These are phyloP conservation scores for Penicillium sclerotigenum DNA, from an alignment of 2,329 filamentous ascomycete species.

Conservation along the genomic window DNA sequence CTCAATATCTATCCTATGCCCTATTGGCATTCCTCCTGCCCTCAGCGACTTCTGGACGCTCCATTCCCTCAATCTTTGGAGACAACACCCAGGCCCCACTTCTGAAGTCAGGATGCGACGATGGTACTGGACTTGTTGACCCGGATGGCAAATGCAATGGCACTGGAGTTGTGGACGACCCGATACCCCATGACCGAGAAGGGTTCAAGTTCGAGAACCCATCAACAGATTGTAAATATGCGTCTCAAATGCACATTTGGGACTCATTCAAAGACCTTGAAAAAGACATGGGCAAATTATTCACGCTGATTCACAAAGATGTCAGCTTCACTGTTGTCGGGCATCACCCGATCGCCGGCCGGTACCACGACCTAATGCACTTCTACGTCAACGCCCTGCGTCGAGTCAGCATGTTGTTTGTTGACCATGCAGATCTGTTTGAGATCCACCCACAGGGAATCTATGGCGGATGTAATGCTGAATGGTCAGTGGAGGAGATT, in stretches of 20 bases:
- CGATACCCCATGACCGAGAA: slow-evolving; percentile 19
- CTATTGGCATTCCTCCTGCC: slow-evolving; percentile 4
- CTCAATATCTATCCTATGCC: background rate
- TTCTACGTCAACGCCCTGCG: slow-evolving; percentile 35
- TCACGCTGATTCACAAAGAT: slow-evolving; percentile 33
- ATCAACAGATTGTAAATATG: slow-evolving; percentile 31
- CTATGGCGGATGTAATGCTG: slow-evolving; percentile 32
- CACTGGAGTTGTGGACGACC: slow-evolving; percentile 25
- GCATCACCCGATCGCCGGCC: slow-evolving; percentile 33
- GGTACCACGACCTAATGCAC: slow-evolving; percentile 32
- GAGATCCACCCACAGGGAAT: slow-evolving; percentile 32
- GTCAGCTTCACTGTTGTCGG: slow-evolving; percentile 34
- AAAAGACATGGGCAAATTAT: slow-evolving; percentile 33
- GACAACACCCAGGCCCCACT: background rate
- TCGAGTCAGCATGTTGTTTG: slow-evolving; percentile 28
- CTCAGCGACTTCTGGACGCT: background rate
- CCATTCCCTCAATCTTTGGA: background rate
- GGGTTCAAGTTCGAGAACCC: slow-evolving; percentile 35
- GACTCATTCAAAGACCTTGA: slow-evolving; percentile 34
- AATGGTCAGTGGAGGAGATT: slow-evolving; percentile 35
- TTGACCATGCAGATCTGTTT: slow-evolving; percentile 31
- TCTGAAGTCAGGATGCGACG: slow-evolving; percentile 4
- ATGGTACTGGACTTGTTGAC: slow-evolving; percentile 28
- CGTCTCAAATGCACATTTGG: slow-evolving; percentile 33
- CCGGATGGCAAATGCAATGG: slow-evolving; percentile 28